Evolutionary conservation across 2,329 filamentous ascomycete genomes (phyloP).

Genomic region (Plectosphaerella sp.): DNA sequence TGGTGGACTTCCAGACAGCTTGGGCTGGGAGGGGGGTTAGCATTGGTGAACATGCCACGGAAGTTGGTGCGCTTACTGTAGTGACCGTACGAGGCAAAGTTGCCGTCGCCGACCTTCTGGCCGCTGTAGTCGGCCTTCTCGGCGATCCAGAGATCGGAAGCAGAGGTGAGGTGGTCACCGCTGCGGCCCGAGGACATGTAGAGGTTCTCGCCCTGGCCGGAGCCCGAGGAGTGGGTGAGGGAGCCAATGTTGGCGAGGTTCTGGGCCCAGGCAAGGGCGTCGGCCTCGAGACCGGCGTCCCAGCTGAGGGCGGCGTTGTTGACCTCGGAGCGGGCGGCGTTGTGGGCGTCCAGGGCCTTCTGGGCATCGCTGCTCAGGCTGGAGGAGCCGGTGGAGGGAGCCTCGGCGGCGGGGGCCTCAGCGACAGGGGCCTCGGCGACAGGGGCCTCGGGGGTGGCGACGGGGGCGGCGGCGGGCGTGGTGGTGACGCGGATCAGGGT

Average conservation of each 20-base stretch:
- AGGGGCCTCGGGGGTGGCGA: conserved; percentile 11
- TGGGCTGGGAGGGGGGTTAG: conserved; percentile 13
- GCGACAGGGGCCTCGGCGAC: conserved; percentile 6
- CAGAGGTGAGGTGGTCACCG: conserved; percentile 6
- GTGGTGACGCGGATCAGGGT: conserved; percentile 11
- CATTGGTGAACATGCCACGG: fast-evolving
- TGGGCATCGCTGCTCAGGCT: conserved; percentile 6
- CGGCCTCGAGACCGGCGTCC: conserved; percentile 21
- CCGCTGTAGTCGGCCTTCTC: conserved; percentile 10
- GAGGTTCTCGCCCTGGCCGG: conserved; percentile 10
- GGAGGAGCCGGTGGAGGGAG: conserved; percentile 5
- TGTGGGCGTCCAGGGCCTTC: conserved; percentile 10
- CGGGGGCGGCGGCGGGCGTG: conserved; percentile 13
- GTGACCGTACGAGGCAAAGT: conserved; percentile 18
- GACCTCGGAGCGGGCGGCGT: conserved; percentile 9
- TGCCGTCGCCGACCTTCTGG: conserved; percentile 8
- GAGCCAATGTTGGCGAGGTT: conserved; percentile 9
- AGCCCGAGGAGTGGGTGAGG: conserved; percentile 9
- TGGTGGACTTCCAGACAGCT: conserved; percentile 24
- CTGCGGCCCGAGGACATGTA: conserved; percentile 10
- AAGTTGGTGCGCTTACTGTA: conserved; percentile 14
- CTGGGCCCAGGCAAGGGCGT: conserved; percentile 14
- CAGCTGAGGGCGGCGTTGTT: conserved; percentile 12
- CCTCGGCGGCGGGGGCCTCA: neutral
- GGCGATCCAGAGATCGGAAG: conserved; percentile 7